Evolutionary conservation across 495 filamentous ascomycete species (phyloP).

Genomic region (Neurospora tetrasperma): DNA sequence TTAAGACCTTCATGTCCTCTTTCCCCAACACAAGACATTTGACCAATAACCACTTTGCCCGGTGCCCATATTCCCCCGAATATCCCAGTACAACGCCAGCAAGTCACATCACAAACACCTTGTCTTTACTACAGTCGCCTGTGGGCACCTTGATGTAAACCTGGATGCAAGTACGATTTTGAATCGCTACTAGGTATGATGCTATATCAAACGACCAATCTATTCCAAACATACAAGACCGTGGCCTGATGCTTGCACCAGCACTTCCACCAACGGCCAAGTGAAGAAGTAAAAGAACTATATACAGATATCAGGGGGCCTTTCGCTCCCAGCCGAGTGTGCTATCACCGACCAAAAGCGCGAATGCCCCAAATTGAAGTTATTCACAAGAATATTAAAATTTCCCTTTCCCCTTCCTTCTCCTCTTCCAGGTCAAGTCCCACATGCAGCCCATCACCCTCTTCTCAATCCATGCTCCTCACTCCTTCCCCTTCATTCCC

Average conservation of each 20-base stretch:
- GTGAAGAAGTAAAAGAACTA: neutral
- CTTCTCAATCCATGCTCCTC: no score
- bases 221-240: neutral
- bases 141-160: no score
- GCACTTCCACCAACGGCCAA: neutral
- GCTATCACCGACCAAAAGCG: neutral
- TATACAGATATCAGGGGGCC: neutral
- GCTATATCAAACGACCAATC: neutral
- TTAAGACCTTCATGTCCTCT: neutral
- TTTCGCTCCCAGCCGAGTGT: neutral
- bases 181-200: neutral
- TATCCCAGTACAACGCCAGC: no score
- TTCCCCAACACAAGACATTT: neutral
- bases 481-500: no score
- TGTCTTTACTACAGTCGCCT: no score
- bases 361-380: no score
- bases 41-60: neutral
- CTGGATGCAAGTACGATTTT: neutral
- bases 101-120: no score
- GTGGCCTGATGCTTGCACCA: neutral
- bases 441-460: no score
- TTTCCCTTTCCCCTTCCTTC: neutral
- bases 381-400: neutral
- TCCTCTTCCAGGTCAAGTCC: no score
- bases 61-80: neutral